phyloP scores from a whole-genome alignment of 805 yeast genomes.

The Cyberlindnera subsufficiens region DNA sequence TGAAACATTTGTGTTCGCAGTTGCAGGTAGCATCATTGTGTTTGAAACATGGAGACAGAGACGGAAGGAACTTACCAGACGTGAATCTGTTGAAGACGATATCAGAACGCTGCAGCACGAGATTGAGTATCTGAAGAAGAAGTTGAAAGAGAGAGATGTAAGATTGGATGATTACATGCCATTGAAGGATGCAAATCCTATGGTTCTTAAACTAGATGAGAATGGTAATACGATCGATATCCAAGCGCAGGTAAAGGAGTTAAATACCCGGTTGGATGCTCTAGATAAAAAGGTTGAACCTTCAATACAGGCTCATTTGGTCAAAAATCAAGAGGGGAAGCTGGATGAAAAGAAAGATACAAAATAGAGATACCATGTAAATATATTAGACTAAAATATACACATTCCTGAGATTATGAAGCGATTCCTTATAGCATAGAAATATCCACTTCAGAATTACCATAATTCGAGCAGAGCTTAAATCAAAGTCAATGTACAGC shows the following conservation, averaged over 20 bases:
- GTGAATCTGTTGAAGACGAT: constrained; percentile 68
- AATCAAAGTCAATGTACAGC: no score
- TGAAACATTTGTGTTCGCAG: constrained; percentile 71
- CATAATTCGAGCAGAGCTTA: no score
- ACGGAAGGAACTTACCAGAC: constrained; percentile 53
- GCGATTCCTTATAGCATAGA: no score
- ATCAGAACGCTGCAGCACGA: constrained; percentile 65
- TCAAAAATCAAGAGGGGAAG: background rate
- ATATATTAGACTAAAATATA: no score
- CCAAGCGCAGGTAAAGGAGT: constrained; percentile 4
- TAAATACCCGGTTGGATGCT: constrained; percentile 7
- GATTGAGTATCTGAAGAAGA: constrained; percentile 48
- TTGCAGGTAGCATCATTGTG: constrained; percentile 71
- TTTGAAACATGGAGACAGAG: constrained; percentile 68
- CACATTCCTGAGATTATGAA: no score
- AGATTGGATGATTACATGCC: constrained; percentile 44
- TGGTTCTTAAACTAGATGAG: constrained; percentile 32
- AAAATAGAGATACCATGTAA: no score
- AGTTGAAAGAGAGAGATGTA: constrained; percentile 36
- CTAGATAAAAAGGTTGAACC: constrained; percentile 5
- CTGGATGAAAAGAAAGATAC: background rate
- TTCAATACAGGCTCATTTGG: constrained; percentile 1
- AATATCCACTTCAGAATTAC: no score
- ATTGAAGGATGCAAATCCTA: constrained; percentile 41
- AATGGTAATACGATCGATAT: constrained; percentile 16